Evolutionary conservation across 1,284 basidiomycete genomes (phyloP), one percentile per base, ranked within the genome.

Genomic region (Marasmius fiardii): DNA sequence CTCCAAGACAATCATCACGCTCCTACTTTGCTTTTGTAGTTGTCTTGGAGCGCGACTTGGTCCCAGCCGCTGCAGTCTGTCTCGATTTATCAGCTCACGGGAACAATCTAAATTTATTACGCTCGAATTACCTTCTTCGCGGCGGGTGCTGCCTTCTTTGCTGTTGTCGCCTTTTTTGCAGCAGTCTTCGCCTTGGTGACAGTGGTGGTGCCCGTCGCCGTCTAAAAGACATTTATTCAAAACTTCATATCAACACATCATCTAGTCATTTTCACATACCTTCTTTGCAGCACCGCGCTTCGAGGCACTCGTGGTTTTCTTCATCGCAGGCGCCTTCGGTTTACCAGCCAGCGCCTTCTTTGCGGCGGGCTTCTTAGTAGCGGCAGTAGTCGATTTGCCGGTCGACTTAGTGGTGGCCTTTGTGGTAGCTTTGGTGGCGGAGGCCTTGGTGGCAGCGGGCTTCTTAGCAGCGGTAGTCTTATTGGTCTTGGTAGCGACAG

Each of bases 281-380:
- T 69, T 71, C 61, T 68, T 70, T 10, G 67, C 64, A 11, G 68
- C 37, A 43, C 65, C 67, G 20, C 61, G 51, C 50, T 63, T 64
- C 61, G 63, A 69, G 48, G 70, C 65, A 23, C 63, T 45, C 57
- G 71, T 65, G 37, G 72, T 71, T 58, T 76, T 75, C 60, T 74
- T 74, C 55, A 68, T 68, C 16, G 64, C 20, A 1, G 63, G 50
- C 16, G 65, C 63, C 60, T 71, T 73, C 34, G 66, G 55, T 61
- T 75, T 75, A 12, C 71, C 69, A 21, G 74, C 67, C 1, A 74
- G 68, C 14, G 67, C 63, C 63, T 75, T 78, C 68, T 76, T 76
- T 34, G 64, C 61, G n/a, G 68, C 60, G 45, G 63, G 63, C 55
- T 47, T 62, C 44, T 45, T 45, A 16, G 44, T n/a, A 23, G 44